Base-by-base conservation (phyloP, 1,284 basidiomycete genomes). In the Lentinula novae-zelandiae region DNA sequence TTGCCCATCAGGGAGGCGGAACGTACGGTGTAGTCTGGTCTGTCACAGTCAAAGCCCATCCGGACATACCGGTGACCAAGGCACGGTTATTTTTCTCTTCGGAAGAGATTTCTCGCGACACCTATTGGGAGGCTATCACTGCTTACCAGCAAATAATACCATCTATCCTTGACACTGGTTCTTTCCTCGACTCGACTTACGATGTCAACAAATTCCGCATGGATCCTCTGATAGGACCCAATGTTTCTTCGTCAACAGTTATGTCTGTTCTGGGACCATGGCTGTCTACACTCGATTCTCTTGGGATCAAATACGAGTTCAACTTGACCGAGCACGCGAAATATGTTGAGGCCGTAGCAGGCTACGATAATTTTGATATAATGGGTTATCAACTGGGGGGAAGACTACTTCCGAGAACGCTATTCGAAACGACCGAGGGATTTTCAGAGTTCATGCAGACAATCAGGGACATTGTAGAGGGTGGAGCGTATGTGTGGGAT, bases 21-120 rank as follows among this genome's bases (percentile, higher is more conserved):
- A 65, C 66, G 3, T 67, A 65, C 44, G 66, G 63, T 4, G 61
- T 67, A 15, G 61, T 67, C 15, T 67, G 66, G 66, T 65, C 66
- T 12, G 50, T 64, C 36, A 65, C 64, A 0, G 61, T 65, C 44
- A 65, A 65, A 54, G 63, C 54, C 15, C 57, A 64, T 36, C 59
- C 56, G 38, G 66, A 67, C 38, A 36, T 50, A 7, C 66, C 64
- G 9, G n/a, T 63, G 1, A 62, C 51, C 1, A 38, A 60, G 10
- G 64, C 63, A 2, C 31, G 44, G 2, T 7, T 64, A 33, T 49
- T 55, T 33, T 67, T 64, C 52, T 63, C 60, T 6, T 62, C 61
- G 0, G 59, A 62, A 12, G 57, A 57, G 13, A 20, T 64, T 2
- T 50, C 60, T 9, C 22, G 44, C 10, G 66, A 65, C 10, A 55